A percentile compares a stretch with the other conserved stretches of the same genome.
Conservation (phyloP, 2,329 filamentous ascomycete genomes). For the Aspergillus luchuensis region DNA sequence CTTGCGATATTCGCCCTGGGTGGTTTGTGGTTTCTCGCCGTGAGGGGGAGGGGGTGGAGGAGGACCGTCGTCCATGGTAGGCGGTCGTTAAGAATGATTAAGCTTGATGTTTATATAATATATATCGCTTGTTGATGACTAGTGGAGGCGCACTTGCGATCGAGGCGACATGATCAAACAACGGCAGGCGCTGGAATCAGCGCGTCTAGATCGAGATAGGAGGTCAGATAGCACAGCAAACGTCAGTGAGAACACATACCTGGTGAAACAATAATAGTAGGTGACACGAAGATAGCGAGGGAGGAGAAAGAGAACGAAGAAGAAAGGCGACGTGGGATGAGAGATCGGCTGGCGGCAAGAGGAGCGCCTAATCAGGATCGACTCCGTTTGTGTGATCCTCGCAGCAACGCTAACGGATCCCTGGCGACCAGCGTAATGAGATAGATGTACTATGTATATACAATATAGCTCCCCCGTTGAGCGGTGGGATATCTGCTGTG, state of each 20-base stretch:
- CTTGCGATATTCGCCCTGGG: conserved; percentile 53
- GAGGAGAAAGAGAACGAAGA: neutral
- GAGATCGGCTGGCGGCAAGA: neutral
- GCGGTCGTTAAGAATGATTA: neutral
- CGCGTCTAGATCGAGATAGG: neutral
- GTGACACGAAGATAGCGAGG: neutral
- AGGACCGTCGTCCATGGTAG: conserved; percentile 37
- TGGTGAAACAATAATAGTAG: neutral
- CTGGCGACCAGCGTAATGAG: no score
- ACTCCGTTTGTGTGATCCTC: no score
- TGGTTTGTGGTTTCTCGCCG: conserved; percentile 72
- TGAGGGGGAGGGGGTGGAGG: conserved; percentile 82
- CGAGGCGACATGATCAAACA: neutral
- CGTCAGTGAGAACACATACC: neutral
- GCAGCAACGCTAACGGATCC: no score
- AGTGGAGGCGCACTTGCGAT: neutral
- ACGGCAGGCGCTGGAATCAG: neutral
- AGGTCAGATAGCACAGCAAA: neutral
- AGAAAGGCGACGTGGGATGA: neutral
- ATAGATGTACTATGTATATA: neutral
- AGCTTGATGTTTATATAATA: conserved; percentile 3
- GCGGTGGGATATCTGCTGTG: neutral
- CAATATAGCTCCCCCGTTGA: neutral
- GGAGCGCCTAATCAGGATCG: neutral
- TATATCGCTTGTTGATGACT: neutral